Percentiles rank a stretch among this genome's conserved stretches.
These are phyloP conservation scores for Pisolithus microcarpus DNA, from an alignment of 768 basidiomycete genomes.

Conservation along the genomic window DNA sequence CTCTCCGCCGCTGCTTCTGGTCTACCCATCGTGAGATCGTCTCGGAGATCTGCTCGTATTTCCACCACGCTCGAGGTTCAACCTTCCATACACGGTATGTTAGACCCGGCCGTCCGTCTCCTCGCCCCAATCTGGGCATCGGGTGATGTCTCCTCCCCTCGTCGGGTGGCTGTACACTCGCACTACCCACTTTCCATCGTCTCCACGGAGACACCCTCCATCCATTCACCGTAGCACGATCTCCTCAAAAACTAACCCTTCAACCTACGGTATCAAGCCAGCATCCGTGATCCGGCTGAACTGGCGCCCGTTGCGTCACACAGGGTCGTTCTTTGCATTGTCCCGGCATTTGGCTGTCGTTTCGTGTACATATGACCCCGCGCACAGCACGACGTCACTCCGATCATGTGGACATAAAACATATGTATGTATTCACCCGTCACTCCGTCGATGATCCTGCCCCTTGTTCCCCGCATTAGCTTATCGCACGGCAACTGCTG, in stretches of 20 bases:
- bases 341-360: neutral
- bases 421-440: too few species aligned
- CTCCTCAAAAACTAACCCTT: neutral
- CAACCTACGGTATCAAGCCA: neutral
- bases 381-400: conserved; percentile 1
- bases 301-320: too few species aligned
- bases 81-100: conserved; percentile 21
- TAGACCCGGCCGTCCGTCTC: conserved; percentile 16
- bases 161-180: neutral
- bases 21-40: neutral
- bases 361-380: neutral
- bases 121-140: conserved; percentile 4
- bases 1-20: conserved; percentile 23
- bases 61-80: conserved; percentile 14
- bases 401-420: neutral
- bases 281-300: neutral
- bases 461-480: too few species aligned
- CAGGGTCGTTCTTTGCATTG: too few species aligned
- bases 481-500: too few species aligned
- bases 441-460: too few species aligned
- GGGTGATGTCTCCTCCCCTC: neutral
- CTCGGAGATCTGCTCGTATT: neutral
- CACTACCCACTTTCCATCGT: too few species aligned
- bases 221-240: neutral
- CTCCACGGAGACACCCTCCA: neutral